Conservation (phyloP, 495 filamentous ascomycete species). For the Eremomyces bilateralis region DNA sequence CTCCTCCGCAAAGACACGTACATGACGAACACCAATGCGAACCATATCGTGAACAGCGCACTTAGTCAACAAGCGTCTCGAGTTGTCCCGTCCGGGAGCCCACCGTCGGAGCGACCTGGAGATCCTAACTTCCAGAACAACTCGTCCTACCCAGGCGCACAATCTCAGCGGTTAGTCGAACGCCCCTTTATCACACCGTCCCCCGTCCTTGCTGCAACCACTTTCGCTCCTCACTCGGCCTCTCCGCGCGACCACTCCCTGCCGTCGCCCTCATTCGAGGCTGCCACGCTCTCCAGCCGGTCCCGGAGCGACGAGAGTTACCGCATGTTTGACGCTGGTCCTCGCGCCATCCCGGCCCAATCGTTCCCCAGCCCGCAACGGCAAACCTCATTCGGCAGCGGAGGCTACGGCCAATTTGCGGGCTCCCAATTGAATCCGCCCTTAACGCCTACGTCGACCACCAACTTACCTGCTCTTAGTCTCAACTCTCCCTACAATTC, state of each 20-base stretch:
- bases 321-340: conserved; percentile 6
- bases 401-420: too few relatives aligned
- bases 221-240: conserved; percentile 6
- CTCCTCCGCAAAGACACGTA: conserved; percentile 74
- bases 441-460: too few relatives aligned
- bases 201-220: conserved; percentile 8
- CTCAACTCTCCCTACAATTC: too few relatives aligned
- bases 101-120: conserved; percentile 8
- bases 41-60: conserved; percentile 11
- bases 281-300: conserved; percentile 5
- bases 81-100: conserved; percentile 5
- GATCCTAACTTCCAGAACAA: background rate
- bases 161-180: conserved; percentile 6
- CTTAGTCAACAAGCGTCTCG: conserved; percentile 7
- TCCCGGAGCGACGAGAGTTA: conserved; percentile 11
- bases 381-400: too few relatives aligned
- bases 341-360: too few relatives aligned
- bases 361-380: too few relatives aligned
- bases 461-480: too few relatives aligned
- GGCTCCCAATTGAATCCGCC: too few relatives aligned
- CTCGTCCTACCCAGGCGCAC: background rate
- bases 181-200: conserved; percentile 9
- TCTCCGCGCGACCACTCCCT: conserved; percentile 6
- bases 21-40: conserved; percentile 29
- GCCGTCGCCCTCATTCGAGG: conserved; percentile 8